Percentiles rank a stretch among this genome's conserved stretches.
Conservation (phyloP, 2,329 filamentous ascomycete genomes). For the Scytalidium lignicola region DNA sequence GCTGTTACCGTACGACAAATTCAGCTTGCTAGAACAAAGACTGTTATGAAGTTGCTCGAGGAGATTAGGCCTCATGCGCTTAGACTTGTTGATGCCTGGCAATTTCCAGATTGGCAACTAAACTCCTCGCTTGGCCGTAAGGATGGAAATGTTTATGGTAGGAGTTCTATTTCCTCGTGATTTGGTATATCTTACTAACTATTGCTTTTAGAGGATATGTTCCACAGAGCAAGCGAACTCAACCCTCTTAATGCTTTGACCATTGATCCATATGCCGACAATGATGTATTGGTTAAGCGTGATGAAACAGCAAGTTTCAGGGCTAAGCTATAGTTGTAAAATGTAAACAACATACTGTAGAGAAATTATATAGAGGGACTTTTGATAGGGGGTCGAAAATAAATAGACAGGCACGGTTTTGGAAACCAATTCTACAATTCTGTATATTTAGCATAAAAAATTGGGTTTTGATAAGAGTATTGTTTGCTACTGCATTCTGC, state of each 20-base stretch:
- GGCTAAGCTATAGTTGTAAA: conserved; percentile 41
- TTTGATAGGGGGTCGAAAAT: no score
- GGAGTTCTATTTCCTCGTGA: not conserved
- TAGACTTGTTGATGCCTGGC: conserved; percentile 67
- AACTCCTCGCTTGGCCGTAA: conserved; percentile 65
- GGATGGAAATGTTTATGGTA: conserved; percentile 65
- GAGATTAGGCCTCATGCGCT: conserved; percentile 71
- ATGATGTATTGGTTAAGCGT: conserved; percentile 54
- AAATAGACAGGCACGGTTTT: no score
- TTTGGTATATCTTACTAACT: not conserved
- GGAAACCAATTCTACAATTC: no score
- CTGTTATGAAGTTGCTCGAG: conserved; percentile 64
- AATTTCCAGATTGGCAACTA: conserved; percentile 73
- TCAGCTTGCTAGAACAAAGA: conserved; percentile 59
- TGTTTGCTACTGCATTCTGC: no score
- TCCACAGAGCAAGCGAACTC: conserved; percentile 63
- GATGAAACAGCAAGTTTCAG: conserved; percentile 41
- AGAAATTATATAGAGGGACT: no score
- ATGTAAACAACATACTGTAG: no score
- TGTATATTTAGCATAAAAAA: no score
- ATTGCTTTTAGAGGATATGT: conserved; percentile 56
- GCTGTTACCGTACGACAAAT: conserved; percentile 71
- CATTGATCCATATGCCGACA: conserved; percentile 67
- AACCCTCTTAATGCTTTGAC: conserved; percentile 70
- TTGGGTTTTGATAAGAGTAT: no score